Base-by-base conservation (phyloP, 2,329 filamentous ascomycete genomes). In the Hansfordia pulvinata region DNA sequence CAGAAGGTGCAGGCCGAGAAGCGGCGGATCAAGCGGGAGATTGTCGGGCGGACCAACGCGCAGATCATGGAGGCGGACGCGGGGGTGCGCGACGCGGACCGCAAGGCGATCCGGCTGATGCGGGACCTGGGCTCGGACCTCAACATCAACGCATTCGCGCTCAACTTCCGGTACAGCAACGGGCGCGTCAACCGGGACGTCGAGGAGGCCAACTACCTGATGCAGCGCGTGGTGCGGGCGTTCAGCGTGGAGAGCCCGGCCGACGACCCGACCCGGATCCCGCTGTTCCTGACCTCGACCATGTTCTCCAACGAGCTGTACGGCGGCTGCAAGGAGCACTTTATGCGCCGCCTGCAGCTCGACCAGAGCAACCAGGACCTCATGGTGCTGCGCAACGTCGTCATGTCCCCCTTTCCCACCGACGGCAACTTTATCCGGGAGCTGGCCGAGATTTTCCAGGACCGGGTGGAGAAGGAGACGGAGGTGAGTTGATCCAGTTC, bases 141-240 rank as follows among this genome's bases (percentile, higher is more conserved):
- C 6, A 62, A 58, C 35, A 60, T 64, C 35, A 60, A 62, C 30
- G 50, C 51, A 6, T 58, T 62, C 26, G 42, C 54, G 0, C 36
- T 55, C 15, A 64, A 64, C 32, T 64, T 56, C 44, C 43, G 47
- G 3, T 34, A 57, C 21, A 26, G 38, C 1, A 35, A 60, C 10
- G 56, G 53, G 1, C 39, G 22, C 0, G 39, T 58, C 10, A 63
- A 63, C 31, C 41, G 39, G 0, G 56, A 62, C 23, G 41, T 62
- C 3, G 57, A 59, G 30, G 58, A 62, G 33, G 58, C 59, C 4
- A 64, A 63, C 30, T 58, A 62, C 31, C 45, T 64, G 13, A 64
- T 60, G 50, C 48, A 46, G 30, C 43, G 52, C 4, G 52, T 64
- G 7, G 44, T 62, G 2, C 43, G 60, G 19, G 39, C 36, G 1